Evolutionary conservation across 2,329 filamentous ascomycete genomes (phyloP).

Genomic region (Ceratocystis eucalypticola): DNA sequence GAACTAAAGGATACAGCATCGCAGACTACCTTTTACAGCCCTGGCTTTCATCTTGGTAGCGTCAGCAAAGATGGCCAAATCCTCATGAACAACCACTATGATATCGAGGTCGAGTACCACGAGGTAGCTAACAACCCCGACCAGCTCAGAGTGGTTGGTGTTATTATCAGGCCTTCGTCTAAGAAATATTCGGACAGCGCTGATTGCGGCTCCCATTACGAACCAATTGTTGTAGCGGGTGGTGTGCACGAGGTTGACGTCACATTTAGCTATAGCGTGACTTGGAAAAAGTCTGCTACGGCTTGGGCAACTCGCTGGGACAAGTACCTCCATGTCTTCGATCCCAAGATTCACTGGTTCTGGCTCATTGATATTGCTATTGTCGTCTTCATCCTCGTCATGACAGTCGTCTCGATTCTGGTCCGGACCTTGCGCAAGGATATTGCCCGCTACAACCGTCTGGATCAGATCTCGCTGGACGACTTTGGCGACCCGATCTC

Average conservation of each 20-base stretch:
- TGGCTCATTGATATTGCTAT: conserved; percentile 92
- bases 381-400: conserved; percentile 80
- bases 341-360: conserved; percentile 98
- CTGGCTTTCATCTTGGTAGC: conserved; percentile 70
- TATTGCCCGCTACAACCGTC: conserved; percentile 88
- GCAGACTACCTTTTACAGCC: conserved; percentile 70
- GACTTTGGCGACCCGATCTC: conserved; percentile 69
- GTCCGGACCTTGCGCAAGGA: conserved; percentile 83
- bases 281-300: conserved; percentile 71
- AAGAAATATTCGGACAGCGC: conserved; percentile 43
- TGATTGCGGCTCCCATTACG: conserved; percentile 48
- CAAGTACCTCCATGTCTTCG: conserved; percentile 93
- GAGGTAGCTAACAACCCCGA: conserved; percentile 48
- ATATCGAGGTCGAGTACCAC: conserved; percentile 89
- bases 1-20: conserved; percentile 63
- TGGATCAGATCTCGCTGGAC: conserved; percentile 82
- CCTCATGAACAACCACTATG: conserved; percentile 83
- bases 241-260: conserved; percentile 45
- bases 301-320: conserved; percentile 97
- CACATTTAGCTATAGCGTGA: conserved; percentile 82
- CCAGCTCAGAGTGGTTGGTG: conserved; percentile 79
- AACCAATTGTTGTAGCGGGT: conserved; percentile 49
- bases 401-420: conserved; percentile 86
- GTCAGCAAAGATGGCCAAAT: conserved; percentile 32
- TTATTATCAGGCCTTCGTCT: conserved; percentile 73